These are phyloP conservation scores for Waitea zeae DNA, from an alignment of 1,284 basidiomycete genomes.

Conservation along the genomic window DNA sequence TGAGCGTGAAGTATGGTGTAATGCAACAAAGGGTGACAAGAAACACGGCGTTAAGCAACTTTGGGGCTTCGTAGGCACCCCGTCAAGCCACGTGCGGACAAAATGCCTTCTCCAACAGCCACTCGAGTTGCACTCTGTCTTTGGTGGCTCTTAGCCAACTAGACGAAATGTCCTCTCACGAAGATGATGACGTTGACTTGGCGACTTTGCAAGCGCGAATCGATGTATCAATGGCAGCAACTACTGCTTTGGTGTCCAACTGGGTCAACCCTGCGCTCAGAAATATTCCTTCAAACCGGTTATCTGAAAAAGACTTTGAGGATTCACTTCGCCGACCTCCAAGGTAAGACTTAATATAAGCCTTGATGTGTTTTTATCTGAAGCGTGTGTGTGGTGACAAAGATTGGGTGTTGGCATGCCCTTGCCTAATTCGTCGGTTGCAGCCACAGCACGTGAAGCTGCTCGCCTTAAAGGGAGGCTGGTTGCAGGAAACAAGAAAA, in stretches of 20 bases:
- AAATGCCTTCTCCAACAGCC: background rate
- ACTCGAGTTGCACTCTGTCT: background rate
- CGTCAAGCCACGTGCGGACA: background rate
- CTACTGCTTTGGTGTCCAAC: slow-evolving; percentile 48
- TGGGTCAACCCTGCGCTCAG: slow-evolving; percentile 40
- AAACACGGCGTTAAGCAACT: background rate
- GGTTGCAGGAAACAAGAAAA: no score
- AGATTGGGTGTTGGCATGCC: slow-evolving; percentile 58
- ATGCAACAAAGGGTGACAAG: background rate
- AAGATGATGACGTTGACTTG: slow-evolving; percentile 33
- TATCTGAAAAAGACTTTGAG: slow-evolving; percentile 44
- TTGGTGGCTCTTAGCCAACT: background rate
- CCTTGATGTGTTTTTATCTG: slow-evolving; percentile 5
- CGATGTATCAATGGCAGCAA: slow-evolving; percentile 60
- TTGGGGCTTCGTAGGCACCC: background rate
- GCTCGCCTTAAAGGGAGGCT: slow-evolving; percentile 39
- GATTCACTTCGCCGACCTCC: slow-evolving; percentile 22
- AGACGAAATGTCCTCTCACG: slow-evolving; percentile 3
- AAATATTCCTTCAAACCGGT: slow-evolving; percentile 46
- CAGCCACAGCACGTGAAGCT: slow-evolving; percentile 20
- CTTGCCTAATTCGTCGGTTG: slow-evolving; percentile 20
- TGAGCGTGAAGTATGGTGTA: background rate
- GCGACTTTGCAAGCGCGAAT: slow-evolving; percentile 59
- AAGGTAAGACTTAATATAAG: background rate
- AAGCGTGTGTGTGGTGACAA: no score